Evolutionary conservation across 352 stramenopile species (phyloP), one percentile per base, ranked within the genome.

Genomic region (Lagenidium sp.): DNA sequence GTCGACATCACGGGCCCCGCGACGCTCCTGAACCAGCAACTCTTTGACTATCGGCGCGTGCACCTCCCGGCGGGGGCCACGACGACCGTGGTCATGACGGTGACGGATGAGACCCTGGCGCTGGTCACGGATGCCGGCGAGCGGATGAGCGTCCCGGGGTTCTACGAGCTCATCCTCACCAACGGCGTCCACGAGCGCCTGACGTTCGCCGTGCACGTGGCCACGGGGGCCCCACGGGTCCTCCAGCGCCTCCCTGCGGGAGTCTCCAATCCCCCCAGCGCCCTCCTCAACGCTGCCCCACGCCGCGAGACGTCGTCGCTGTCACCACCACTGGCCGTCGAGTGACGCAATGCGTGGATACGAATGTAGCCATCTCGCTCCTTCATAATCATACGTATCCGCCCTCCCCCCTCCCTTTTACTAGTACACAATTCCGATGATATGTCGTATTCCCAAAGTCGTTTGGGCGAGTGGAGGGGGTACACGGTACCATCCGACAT

Each of bases 141-240:
- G 35, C 60, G 71, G 18, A 62, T 51, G 7, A 60, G 63, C 24
- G 84, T 68, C 38, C 75, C 73, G 7, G 75, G 75, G 3, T 86
- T 76, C 38, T 90, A 90, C 40, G 70, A 90, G 44, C 37, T 88
- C 29, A 66, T 88, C 22, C 43, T 90, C 23, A 80, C 75, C 6
- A 90, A 90, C 44, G 75, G 78, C 16, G 73, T 84, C 11, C 51
- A 63, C 29, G 68, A 86, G 56, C 69, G 72, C 7, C 44, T 87
- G 38, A 71, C 75, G 36, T 87, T 82, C 58, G 61, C 61, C 10
- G 60, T 88, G 36, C 75, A 69, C 21, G 25, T 90, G n/a, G n/a
- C n/a, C 23, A 44, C 66, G 4, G 60, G 70, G 12, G 32, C 61
- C n/a, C 44, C 67, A 21, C 61, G 71, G 19, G 55, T 71, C 18